phyloP scores from a whole-genome alignment of 208 protist genomes.

The Herpetomonas tarakana region DNA sequence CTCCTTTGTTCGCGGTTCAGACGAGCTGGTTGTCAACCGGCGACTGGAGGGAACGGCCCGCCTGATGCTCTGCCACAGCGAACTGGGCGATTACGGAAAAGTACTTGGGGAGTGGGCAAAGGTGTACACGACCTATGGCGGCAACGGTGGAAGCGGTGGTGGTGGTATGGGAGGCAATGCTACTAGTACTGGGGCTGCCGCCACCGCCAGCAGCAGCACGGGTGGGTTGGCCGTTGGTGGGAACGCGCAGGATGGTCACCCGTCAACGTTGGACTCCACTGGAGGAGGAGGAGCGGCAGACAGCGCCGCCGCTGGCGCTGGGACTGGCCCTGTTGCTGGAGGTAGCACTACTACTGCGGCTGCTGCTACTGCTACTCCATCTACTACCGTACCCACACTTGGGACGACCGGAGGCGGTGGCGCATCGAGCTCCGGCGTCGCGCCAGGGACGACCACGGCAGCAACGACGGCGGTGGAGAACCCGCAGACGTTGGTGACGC shows the following conservation, averaged over 20 bases:
- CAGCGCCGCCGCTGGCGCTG: too few relatives aligned
- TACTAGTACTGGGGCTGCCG: neutral
- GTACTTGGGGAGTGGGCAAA: neutral
- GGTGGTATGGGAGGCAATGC: neutral
- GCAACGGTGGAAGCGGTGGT: neutral
- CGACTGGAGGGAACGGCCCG: neutral
- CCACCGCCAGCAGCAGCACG: neutral
- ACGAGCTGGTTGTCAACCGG: neutral
- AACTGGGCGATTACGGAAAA: neutral
- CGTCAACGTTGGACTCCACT: neutral
- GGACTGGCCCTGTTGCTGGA: too few relatives aligned
- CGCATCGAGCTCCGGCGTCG: neutral
- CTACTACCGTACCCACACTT: too few relatives aligned
- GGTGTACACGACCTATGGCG: neutral
- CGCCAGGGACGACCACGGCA: neutral
- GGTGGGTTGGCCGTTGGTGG: too few relatives aligned
- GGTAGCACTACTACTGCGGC: too few relatives aligned
- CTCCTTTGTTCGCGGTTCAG: neutral
- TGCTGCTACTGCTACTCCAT: conserved; percentile 7
- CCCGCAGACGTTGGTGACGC: neutral
- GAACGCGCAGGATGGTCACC: too few relatives aligned
- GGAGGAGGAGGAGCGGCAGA: neutral
- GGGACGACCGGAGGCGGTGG: neutral
- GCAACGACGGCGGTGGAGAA: neutral
- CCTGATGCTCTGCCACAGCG: neutral